Evolutionary conservation across 2,329 filamentous ascomycete species (phyloP), one percentile per base, ranked within the genome.

Genomic region (Tolypocladium ovalisporum): DNA sequence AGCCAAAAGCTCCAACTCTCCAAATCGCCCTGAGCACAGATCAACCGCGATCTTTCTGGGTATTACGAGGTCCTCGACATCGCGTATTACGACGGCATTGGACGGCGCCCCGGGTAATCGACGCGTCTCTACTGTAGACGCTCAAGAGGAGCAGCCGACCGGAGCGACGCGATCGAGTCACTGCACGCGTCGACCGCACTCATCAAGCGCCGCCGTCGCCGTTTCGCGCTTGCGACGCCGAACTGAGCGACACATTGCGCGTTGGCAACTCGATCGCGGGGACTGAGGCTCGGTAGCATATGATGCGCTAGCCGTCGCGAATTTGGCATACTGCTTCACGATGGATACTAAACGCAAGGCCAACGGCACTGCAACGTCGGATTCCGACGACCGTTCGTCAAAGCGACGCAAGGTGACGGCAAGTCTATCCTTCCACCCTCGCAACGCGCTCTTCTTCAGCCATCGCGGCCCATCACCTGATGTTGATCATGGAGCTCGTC

Each of bases 281-380:
- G 44, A 54, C 22, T 49, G 54, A 47, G 44, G 52, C 56, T 37
- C 29, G 54, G 51, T 58, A 51, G 54, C 57, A 56, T 66, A 62
- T 66, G 58, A 70, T 71, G 70, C 62, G 63, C 63, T 54, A 55
- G 60, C 56, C 60, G 57, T 59, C 40, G 65, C 67, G 64, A 68
- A 56, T 59, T 44, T 59, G 60, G 57, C 58, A 36, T 62, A 60
- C 52, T 57, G 58, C 57, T 57, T 61, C 62, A 70, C 61, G 52
- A 83, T 83, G 80, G 80, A 83, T 62, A 75, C 73, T 67, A 83
- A 83, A 71, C 78, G 80, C 62, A 83, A 83, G 65, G 78, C 78
- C 54, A 77, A 77, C 65, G 75, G 76, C 60, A 68, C 70, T 58
- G 73, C 73, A 57, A 60, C 68, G 54, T 71, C 71, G 52, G 79